Base-by-base conservation (phyloP, 345 rosid species). In the Brassica carinata region DNA sequence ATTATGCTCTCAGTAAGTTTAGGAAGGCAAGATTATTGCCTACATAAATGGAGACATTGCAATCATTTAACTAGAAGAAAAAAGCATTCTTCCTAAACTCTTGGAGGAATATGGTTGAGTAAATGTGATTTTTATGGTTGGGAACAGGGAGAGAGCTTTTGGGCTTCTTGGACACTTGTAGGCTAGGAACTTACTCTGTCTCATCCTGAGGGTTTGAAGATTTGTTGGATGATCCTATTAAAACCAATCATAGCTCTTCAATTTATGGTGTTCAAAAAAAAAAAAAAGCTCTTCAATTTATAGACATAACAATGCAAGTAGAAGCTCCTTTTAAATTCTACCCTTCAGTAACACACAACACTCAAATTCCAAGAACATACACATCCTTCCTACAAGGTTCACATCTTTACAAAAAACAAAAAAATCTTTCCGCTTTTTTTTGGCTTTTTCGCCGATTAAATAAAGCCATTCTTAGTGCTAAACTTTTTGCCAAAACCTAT, bases 221-320 rank as follows among this genome's bases (percentile, higher is more conserved):
- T 33, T 33, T 33, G 38, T 33, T 33, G 38, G 38, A 33, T 33
- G 57, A 80, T 94, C 95, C 77, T 91, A 58, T 92, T 97, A 2
- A 87, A 85, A 72, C 97, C 99, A 59, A 72, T 95, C 67, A 31
- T 95, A 62, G 94, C 98, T 73, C 84, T 95, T 79, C 87, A 91
- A 76, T 88, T 95, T 75, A 88, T 75, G 26, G 26, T 23, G 26
- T 23, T 23, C 26, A 23, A 23, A 23, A 23, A 23, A 23, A 23
- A 19, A 23, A 23, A 23, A 23, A 23, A 62, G 94, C 98, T 73
- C 84, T 95, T 79, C 87, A 91, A 76, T 88, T 95, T 75, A 88
- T 75, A 67, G 69, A 85, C 83, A 81, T 95, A 72, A 89, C 85
- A 84, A 93, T 95, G 99, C 85, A 79, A 77, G 99, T 95, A 45